These are phyloP conservation scores for Marchantia paleacea DNA, from an alignment of 225 moss, liverwort and hornwort species.

Conservation along the genomic window DNA sequence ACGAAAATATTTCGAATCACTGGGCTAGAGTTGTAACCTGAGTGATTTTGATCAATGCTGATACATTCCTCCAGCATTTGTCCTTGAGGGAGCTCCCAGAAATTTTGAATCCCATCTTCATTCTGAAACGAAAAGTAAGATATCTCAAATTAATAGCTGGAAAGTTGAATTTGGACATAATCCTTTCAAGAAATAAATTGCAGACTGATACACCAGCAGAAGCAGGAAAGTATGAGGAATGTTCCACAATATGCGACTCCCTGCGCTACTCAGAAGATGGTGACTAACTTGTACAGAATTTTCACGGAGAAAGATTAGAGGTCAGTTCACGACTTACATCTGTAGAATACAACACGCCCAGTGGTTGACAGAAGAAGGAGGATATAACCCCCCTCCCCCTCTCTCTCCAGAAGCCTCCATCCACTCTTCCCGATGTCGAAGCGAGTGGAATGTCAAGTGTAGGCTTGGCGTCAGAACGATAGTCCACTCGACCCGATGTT, in stretches of 20 bases:
- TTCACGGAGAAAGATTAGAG: neutral
- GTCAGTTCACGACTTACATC: conserved; percentile 16
- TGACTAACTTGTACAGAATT: no score
- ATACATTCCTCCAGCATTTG: conserved; percentile 64
- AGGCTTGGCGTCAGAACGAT: neutral
- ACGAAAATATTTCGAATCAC: neutral
- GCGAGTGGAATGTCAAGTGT: conserved; percentile 28
- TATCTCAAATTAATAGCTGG: neutral
- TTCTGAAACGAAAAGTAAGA: conserved; percentile 14
- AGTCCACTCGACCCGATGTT: conserved; percentile 12
- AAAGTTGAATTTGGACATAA: no score
- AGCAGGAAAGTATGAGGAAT: no score
- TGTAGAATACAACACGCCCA: conserved; percentile 24
- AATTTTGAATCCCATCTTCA: conserved; percentile 17
- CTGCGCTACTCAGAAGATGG: no score
- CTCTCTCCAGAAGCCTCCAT: conserved; percentile 38
- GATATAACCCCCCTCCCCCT: conserved; percentile 14
- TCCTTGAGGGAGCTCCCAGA: conserved; percentile 44
- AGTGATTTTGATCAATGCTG: conserved; percentile 54
- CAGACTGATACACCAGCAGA: no score
- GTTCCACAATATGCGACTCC: no score
- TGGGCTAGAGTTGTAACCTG: conserved; percentile 43
- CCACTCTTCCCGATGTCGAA: conserved; percentile 36
- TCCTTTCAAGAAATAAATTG: no score
- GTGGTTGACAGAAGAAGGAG: neutral